phyloP scores from a whole-genome alignment of 352 stramenopile species.

The Globisporangium parvum region DNA sequence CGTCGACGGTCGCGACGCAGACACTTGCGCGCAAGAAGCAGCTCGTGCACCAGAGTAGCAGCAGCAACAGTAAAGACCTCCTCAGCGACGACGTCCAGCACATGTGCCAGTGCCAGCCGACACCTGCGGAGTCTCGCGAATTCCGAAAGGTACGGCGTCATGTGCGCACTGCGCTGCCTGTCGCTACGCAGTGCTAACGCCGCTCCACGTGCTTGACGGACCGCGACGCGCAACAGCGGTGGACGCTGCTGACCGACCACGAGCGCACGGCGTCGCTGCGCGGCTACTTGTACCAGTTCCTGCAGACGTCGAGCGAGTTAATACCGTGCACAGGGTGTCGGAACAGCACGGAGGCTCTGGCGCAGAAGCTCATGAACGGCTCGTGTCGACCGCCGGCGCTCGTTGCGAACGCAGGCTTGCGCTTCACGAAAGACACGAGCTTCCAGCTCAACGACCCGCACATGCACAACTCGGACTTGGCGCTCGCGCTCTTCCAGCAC shows the following conservation, averaged over 20 bases:
- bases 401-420: constrained; percentile 43
- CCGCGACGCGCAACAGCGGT: constrained; percentile 42
- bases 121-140: constrained; percentile 59
- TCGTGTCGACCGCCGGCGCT: constrained; percentile 27
- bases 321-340: constrained; percentile 73
- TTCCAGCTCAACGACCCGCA: constrained; percentile 70
- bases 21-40: constrained; percentile 11
- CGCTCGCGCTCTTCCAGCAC: constrained; percentile 71
- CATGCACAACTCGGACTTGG: constrained; percentile 54
- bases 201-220: neutral
- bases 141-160: constrained; percentile 56
- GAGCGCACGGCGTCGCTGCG: constrained; percentile 65
- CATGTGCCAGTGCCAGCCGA: constrained; percentile 59
- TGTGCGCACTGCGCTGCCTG: no score
- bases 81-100: constrained; percentile 12
- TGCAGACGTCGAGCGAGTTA: constrained; percentile 66
- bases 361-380: constrained; percentile 57
- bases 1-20: constrained; percentile 1
- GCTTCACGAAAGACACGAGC: constrained; percentile 47
- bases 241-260: constrained; percentile 69
- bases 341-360: constrained; percentile 71
- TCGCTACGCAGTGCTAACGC: neutral
- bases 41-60: constrained; percentile 10
- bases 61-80: neutral
- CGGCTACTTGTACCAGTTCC: constrained; percentile 58